Base-by-base conservation (phyloP, 106 monocot species). In the Apostasia ramifera region DNA sequence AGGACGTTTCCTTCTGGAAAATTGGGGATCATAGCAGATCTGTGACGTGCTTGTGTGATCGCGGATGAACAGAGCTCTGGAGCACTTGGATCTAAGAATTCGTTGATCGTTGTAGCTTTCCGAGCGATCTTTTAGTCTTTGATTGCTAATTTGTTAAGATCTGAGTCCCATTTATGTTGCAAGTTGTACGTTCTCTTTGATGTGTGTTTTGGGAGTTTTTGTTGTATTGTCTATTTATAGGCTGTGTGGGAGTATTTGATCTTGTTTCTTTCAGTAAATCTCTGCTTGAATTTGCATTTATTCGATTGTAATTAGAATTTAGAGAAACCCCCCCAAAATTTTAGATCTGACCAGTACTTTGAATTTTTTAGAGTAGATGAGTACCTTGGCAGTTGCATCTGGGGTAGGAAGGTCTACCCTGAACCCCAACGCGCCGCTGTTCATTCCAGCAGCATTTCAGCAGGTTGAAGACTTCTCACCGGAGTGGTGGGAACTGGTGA, bases 401-500 rank as follows among this genome's bases (percentile, higher is more conserved):
- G 73, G 63, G 64, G 67, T 76, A 40, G 41, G 64, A 44, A 85
- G 80, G 65, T 93, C 93, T 8, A 78, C 82, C 6, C 80, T 95
- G 55, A 95, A 95, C 59, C 91, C 95, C 10, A 91, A 91, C 44
- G 95, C 95, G 0, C 91, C 95, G 8, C 83, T 91, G 15, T 95
- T 95, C 67, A 86, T 95, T 53, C 91, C 95, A 1, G 85, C 88
- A 41, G 83, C 95, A 58, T 76, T 82, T 55, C 85, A 77, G 75
- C 84, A 82, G 73, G 95, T 95, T 47, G 95, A 95, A 71, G 91
- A 95, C 47, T 95, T 88, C 71, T 95, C 95, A 0, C 95, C 91
- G 0, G 78, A 95, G 53, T 95, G 95, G 95, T 95, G 88, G 81
- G 81, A 88, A 51, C 76, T 95, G 45, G 95, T 95, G 55, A 79